Percentiles rank a stretch among this genome's conserved stretches.
phyloP scores from a whole-genome alignment of 495 filamentous ascomycete genomes.

The Chaetomium tenue region DNA sequence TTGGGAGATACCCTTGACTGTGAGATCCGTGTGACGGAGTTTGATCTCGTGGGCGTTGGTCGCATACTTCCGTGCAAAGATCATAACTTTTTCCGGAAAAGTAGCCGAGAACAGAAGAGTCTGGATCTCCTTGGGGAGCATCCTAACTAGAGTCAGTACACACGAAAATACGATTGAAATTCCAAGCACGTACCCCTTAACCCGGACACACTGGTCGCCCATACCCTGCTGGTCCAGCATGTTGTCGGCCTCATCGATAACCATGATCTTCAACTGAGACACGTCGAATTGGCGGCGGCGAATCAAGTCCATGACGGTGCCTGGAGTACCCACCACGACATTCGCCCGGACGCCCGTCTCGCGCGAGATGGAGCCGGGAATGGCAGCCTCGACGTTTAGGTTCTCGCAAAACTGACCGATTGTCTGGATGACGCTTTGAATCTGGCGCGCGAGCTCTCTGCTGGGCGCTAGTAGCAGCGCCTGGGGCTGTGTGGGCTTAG shows the following conservation, averaged over 20 bases:
- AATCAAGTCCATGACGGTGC: conserved; percentile 85
- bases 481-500: conserved; percentile 66
- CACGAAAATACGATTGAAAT: conserved; percentile 8
- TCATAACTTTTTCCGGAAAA: conserved; percentile 79
- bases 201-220: conserved; percentile 88
- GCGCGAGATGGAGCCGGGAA: conserved; percentile 68
- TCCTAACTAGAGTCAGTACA: conserved; percentile 44
- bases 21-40: conserved; percentile 84
- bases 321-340: conserved; percentile 90
- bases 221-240: conserved; percentile 93
- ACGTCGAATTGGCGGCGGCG: conserved; percentile 65
- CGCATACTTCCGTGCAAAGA: conserved; percentile 75
- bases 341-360: conserved; percentile 62
- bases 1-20: conserved; percentile 94
- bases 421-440: conserved; percentile 71
- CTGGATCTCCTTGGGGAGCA: conserved; percentile 70
- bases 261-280: conserved; percentile 67
- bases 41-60: conserved; percentile 85
- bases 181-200: conserved; percentile 63
- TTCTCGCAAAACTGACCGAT: conserved; percentile 80
- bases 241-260: conserved; percentile 93
- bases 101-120: conserved; percentile 95
- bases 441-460: conserved; percentile 93
- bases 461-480: conserved; percentile 88
- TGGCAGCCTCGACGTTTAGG: conserved; percentile 70